A percentile compares a stretch with the other conserved stretches of the same genome.
phyloP scores from a whole-genome alignment of 1,284 basidiomycete genomes.

The Stygiomarasmius scandens region DNA sequence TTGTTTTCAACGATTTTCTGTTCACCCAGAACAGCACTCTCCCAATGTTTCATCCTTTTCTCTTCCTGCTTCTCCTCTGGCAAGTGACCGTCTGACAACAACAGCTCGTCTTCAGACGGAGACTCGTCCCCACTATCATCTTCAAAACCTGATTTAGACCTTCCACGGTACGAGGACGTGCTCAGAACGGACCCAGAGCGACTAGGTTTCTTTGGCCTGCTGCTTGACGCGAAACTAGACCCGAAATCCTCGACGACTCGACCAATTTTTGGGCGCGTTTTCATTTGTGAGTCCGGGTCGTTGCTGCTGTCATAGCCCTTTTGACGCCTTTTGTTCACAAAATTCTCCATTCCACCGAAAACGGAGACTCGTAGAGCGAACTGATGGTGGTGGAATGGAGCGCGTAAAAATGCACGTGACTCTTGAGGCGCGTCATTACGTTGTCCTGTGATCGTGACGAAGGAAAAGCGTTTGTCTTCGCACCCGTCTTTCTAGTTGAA shows the following conservation, averaged over 20 bases:
- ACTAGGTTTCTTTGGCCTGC: neutral
- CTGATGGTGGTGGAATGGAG: neutral
- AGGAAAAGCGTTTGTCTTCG: no score
- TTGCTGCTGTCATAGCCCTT: neutral
- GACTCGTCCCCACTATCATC: no score
- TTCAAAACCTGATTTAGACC: neutral
- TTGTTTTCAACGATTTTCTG: neutral
- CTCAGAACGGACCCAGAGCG: neutral
- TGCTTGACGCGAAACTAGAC: neutral
- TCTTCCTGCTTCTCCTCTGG: neutral
- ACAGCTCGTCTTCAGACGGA: conserved; percentile 5
- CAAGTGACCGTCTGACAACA: neutral
- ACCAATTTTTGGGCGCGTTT: neutral
- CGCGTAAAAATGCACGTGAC: neutral
- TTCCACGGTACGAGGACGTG: neutral
- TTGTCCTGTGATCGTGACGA: neutral
- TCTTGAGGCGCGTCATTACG: neutral
- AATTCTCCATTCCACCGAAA: neutral
- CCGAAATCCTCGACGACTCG: neutral
- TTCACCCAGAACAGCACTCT: neutral
- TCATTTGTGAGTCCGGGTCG: neutral
- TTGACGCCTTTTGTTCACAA: neutral
- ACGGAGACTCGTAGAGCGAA: neutral
- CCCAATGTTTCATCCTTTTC: neutral
- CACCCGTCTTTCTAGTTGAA: no score